These are phyloP conservation scores for Eudorina sp. DNA, from an alignment of 139 green algal genomes.

Conservation along the genomic window DNA sequence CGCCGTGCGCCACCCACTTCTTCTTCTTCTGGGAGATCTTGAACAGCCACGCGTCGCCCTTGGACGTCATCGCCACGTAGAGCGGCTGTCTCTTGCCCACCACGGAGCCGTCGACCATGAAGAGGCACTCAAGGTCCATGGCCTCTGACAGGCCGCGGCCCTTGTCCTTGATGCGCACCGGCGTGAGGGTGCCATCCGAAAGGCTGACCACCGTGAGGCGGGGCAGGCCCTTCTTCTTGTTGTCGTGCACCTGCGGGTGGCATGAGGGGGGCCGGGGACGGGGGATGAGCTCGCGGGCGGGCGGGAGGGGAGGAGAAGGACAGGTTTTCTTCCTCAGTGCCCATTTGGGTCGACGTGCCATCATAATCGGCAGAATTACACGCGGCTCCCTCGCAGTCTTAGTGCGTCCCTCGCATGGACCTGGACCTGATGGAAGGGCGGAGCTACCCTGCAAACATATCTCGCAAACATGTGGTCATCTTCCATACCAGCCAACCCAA, in stretches of 20 bases:
- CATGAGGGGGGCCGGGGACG: background rate
- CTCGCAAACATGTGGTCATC: too few relatives aligned
- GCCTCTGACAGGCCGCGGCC: slow-evolving; percentile 13
- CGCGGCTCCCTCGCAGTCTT: too few relatives aligned
- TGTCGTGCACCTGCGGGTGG: slow-evolving; percentile 12
- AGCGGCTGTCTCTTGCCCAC: slow-evolving; percentile 24
- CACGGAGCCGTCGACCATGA: slow-evolving; percentile 1
- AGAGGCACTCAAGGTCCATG: slow-evolving; percentile 31
- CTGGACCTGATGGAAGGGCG: too few relatives aligned
- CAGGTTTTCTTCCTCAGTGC: too few relatives aligned
- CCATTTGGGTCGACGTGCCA: too few relatives aligned
- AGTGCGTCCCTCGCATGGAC: too few relatives aligned
- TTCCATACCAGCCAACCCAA: too few relatives aligned
- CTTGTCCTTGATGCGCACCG: slow-evolving; percentile 37
- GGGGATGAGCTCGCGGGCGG: too few relatives aligned
- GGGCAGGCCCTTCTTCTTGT: background rate
- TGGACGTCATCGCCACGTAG: slow-evolving; percentile 12
- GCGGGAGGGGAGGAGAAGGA: too few relatives aligned
- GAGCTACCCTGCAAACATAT: too few relatives aligned
- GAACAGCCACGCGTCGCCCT: slow-evolving; percentile 32
- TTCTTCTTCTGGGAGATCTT: slow-evolving; percentile 2
- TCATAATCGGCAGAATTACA: too few relatives aligned
- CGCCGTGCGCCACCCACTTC: slow-evolving; percentile 40
- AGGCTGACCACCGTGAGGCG: slow-evolving; percentile 30
- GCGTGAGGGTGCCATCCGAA: background rate